phyloP scores from a whole-genome alignment of 495 filamentous ascomycete species.

The Lasiosphaeria miniovina region DNA sequence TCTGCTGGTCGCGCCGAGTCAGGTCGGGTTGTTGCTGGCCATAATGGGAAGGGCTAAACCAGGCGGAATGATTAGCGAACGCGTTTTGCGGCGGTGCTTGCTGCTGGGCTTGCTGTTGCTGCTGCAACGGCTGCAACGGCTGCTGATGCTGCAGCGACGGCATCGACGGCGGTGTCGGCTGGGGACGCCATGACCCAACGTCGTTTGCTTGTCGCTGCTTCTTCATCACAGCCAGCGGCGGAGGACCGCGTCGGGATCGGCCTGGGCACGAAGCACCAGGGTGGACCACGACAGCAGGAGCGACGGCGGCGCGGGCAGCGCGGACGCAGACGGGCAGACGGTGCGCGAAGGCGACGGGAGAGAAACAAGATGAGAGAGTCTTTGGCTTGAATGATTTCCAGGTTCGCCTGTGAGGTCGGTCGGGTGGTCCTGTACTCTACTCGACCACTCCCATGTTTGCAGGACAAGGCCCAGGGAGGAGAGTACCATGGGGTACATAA shows the following conservation, averaged over 20 bases:
- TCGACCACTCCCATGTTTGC: conserved; percentile 21
- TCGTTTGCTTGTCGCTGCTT: conserved; percentile 31
- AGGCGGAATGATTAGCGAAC: conserved; percentile 33
- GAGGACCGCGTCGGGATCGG: conserved; percentile 21
- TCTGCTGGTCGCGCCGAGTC: conserved; percentile 41
- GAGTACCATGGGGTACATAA: conserved; percentile 38
- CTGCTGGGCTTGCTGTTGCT: conserved; percentile 16
- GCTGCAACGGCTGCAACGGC: conserved; percentile 19
- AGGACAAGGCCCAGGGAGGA: conserved; percentile 25
- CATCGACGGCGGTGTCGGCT: conserved; percentile 31
- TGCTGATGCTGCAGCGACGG: conserved; percentile 31
- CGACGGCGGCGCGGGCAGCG: conserved; percentile 11
- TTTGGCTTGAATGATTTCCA: conserved; percentile 17
- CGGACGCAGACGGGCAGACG: neutral
- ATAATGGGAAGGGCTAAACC: conserved; percentile 30
- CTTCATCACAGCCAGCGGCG: conserved; percentile 29
- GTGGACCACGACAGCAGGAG: conserved; percentile 22
- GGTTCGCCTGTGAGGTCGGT: conserved; percentile 19
- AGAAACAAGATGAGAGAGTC: conserved; percentile 12
- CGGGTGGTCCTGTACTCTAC: conserved; percentile 25
- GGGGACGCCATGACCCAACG: conserved; percentile 33
- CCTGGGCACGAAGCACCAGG: conserved; percentile 32
- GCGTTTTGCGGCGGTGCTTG: conserved; percentile 19
- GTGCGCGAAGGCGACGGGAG: conserved; percentile 9
- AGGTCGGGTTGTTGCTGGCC: conserved; percentile 41